phyloP scores from a whole-genome alignment of 2,329 filamentous ascomycete genomes.

The Fusarium secorum region DNA sequence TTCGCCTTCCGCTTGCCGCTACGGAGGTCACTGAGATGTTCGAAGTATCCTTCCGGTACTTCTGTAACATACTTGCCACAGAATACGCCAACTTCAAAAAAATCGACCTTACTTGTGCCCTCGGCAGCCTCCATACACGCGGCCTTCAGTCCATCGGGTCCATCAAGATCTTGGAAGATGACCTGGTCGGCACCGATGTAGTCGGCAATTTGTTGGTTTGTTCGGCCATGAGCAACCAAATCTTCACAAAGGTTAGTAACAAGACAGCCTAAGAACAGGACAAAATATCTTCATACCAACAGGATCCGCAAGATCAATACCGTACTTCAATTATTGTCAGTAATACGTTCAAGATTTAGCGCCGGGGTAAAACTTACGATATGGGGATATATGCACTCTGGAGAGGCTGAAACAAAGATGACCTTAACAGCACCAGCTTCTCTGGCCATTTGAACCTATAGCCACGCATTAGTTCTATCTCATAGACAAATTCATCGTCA shows the following conservation, averaged over 20 bases:
- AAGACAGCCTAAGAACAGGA: background rate
- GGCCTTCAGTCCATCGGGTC: constrained; percentile 67
- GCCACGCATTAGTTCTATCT: constrained; percentile 23
- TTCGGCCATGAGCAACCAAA: constrained; percentile 53
- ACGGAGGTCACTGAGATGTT: constrained; percentile 75
- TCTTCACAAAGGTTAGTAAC: constrained; percentile 37
- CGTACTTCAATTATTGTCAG: constrained; percentile 45
- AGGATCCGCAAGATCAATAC: constrained; percentile 57
- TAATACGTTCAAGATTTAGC: background rate
- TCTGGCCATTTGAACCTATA: constrained; percentile 70
- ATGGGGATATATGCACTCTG: constrained; percentile 84
- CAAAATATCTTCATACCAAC: constrained; percentile 35
- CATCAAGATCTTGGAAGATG: constrained; percentile 68
- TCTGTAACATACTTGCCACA: constrained; percentile 86
- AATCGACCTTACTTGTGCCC: constrained; percentile 58
- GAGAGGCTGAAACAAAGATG: constrained; percentile 83
- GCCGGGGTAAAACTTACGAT: constrained; percentile 68
- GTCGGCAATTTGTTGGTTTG: constrained; percentile 50
- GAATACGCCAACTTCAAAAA: constrained; percentile 93
- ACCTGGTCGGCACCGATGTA: constrained; percentile 61
- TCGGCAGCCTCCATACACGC: constrained; percentile 78
- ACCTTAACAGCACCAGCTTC: constrained; percentile 85
- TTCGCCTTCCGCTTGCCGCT: constrained; percentile 62
- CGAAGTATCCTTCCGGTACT: constrained; percentile 82
- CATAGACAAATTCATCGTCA: background rate